Percentiles rank a stretch among this genome's conserved stretches.
phyloP scores from a whole-genome alignment of 1,284 basidiomycete genomes.

The Ceratobasidium theobromae region DNA sequence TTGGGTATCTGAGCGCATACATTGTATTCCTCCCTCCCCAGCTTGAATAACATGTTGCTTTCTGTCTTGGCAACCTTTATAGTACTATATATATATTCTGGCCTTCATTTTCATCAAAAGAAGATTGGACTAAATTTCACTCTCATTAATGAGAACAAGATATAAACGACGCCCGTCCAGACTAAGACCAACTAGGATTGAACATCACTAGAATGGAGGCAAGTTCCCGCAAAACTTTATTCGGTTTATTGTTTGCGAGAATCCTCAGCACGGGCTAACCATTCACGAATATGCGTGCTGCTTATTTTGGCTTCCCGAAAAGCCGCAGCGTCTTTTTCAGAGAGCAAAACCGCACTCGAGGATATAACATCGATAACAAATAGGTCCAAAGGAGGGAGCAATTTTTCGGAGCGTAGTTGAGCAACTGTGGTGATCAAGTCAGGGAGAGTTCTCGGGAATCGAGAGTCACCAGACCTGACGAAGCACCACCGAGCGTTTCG shows the following conservation, averaged over 20 bases:
- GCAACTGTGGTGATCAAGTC: conserved; percentile 54
- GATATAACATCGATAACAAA: conserved; percentile 89
- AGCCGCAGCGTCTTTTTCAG: conserved; percentile 62
- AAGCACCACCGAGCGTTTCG: conserved; percentile 78
- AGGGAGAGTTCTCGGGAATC: not conserved
- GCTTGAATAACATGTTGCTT: too few relatives aligned
- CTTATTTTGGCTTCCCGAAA: conserved; percentile 83
- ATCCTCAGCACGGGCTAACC: conserved; percentile 55
- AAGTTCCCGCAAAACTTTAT: not conserved
- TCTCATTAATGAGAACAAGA: not conserved
- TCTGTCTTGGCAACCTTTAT: too few relatives aligned
- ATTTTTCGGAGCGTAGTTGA: conserved; percentile 55
- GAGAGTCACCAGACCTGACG: conserved; percentile 52
- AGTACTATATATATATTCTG: too few relatives aligned
- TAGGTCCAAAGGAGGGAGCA: conserved; percentile 61
- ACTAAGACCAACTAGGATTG: not conserved
- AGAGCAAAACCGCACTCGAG: conserved; percentile 55
- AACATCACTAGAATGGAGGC: not conserved
- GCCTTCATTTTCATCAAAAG: not conserved
- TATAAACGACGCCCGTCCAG: not conserved
- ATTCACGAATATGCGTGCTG: conserved; percentile 83
- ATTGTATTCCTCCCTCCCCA: not conserved
- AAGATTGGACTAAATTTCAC: not conserved
- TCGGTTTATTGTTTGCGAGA: not conserved
- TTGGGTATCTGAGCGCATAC: not conserved